These are phyloP conservation scores for Colletotrichum chlorophyti DNA, from an alignment of 2,329 filamentous ascomycete genomes.

Conservation along the genomic window DNA sequence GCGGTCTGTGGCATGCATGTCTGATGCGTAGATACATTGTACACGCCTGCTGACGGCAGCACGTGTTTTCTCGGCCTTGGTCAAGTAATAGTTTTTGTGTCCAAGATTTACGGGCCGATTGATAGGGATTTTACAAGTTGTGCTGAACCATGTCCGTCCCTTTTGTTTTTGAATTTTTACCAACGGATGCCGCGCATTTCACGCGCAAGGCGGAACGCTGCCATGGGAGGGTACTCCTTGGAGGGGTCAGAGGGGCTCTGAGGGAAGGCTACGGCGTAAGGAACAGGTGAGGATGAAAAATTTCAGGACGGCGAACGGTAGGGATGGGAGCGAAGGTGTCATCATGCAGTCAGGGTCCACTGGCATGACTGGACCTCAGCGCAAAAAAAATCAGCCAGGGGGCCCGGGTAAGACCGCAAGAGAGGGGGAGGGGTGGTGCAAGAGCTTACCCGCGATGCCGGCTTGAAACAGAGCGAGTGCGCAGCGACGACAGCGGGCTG, in stretches of 20 bases:
- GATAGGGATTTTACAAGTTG: too few species aligned
- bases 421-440: constrained; percentile 2
- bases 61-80: too few species aligned
- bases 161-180: background rate
- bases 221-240: too few species aligned
- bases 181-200: constrained; percentile 18
- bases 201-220: constrained; percentile 4
- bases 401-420: too few species aligned
- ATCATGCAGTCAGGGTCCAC: constrained; percentile 28
- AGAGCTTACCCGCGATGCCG: constrained; percentile 27
- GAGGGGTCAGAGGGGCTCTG: constrained; percentile 25
- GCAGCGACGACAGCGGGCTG: background rate
- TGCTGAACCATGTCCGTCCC: too few species aligned
- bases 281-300: too few species aligned
- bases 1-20: too few species aligned
- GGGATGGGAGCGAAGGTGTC: constrained; percentile 20
- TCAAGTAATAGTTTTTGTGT: too few species aligned
- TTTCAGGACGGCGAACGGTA: background rate
- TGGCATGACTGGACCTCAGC: constrained; percentile 20
- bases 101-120: too few species aligned
- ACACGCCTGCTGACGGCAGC: too few species aligned
- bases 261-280: constrained; percentile 20
- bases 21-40: too few species aligned
- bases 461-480: constrained; percentile 26
- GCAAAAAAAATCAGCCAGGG: constrained; percentile 12